These are phyloP conservation scores for Malus asiatica DNA, from an alignment of 306 rosid genomes.

Conservation along the genomic window DNA sequence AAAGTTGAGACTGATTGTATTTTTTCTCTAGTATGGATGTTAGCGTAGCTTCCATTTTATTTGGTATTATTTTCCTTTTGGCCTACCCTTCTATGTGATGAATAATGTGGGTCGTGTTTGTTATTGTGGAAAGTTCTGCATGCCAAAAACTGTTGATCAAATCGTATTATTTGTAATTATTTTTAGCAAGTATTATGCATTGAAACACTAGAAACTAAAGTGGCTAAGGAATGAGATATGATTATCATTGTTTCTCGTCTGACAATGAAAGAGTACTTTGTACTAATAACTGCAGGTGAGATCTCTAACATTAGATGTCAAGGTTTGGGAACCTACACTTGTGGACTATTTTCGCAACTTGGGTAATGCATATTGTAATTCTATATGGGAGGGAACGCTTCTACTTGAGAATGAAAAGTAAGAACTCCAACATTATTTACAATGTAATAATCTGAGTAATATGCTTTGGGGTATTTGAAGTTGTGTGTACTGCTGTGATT, in stretches of 20 bases:
- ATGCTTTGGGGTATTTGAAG: not conserved
- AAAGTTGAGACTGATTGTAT: not conserved
- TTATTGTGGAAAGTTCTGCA: not conserved
- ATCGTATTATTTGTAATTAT: not conserved
- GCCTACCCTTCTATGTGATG: not conserved
- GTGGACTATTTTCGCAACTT: slow-evolving; percentile 73
- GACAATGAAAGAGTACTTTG: slow-evolving; percentile 1
- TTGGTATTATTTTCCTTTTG: not conserved
- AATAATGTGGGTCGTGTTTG: not conserved
- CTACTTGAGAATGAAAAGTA: slow-evolving; percentile 50
- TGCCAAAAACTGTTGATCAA: not conserved
- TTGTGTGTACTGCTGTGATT: not conserved
- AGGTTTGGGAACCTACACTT: slow-evolving; percentile 85
- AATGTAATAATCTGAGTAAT: not conserved
- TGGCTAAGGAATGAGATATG: not conserved
- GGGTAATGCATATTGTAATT: slow-evolving; percentile 84
- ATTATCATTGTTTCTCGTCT: not conserved
- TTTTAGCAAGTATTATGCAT: not conserved
- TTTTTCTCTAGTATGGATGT: not conserved
- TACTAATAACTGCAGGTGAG: slow-evolving; percentile 71
- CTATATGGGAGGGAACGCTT: slow-evolving; percentile 85
- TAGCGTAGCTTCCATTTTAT: not conserved
- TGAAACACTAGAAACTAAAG: not conserved
- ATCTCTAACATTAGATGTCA: slow-evolving; percentile 82
- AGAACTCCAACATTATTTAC: slow-evolving; percentile 9